These are phyloP conservation scores for Fraxinus albicans DNA, from an alignment of 305 asterid species.

Conservation along the genomic window DNA sequence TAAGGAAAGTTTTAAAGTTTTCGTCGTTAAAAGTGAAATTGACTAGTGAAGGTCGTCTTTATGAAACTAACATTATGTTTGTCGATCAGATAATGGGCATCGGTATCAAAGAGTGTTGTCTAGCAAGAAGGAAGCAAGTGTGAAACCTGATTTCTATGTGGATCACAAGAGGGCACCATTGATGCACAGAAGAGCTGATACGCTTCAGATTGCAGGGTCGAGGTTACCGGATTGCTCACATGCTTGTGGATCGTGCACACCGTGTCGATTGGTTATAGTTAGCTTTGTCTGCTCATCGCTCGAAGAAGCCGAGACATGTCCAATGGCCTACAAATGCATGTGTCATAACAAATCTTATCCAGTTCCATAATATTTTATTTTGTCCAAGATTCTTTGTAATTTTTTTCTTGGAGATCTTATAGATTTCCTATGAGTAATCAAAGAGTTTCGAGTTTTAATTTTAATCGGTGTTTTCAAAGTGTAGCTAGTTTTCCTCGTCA, in stretches of 20 bases:
- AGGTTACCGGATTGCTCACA: conserved; percentile 82
- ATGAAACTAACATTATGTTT: background rate
- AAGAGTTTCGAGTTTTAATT: background rate
- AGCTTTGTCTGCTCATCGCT: conserved; percentile 81
- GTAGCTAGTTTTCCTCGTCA: background rate
- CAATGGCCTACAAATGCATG: conserved; percentile 89
- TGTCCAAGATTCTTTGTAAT: background rate
- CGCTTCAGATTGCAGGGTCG: conserved; percentile 65
- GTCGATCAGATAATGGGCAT: conserved; percentile 31
- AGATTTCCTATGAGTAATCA: background rate
- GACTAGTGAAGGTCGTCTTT: background rate
- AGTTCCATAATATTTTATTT: conserved; percentile 47
- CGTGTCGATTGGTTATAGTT: conserved; percentile 80
- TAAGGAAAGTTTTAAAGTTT: background rate
- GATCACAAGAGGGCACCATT: conserved; percentile 13
- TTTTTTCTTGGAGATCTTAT: background rate
- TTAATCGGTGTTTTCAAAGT: background rate
- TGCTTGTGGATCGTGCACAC: conserved; percentile 89
- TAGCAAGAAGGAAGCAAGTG: conserved; percentile 6
- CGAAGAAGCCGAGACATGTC: conserved; percentile 94
- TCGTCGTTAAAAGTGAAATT: background rate
- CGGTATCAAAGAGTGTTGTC: conserved; percentile 17
- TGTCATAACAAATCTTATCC: conserved; percentile 85
- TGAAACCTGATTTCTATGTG: conserved; percentile 18
- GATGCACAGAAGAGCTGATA: conserved; percentile 39